Evolutionary conservation across 2,329 filamentous ascomycete genomes (phyloP).

Genomic region (Nigrospora oryzae): DNA sequence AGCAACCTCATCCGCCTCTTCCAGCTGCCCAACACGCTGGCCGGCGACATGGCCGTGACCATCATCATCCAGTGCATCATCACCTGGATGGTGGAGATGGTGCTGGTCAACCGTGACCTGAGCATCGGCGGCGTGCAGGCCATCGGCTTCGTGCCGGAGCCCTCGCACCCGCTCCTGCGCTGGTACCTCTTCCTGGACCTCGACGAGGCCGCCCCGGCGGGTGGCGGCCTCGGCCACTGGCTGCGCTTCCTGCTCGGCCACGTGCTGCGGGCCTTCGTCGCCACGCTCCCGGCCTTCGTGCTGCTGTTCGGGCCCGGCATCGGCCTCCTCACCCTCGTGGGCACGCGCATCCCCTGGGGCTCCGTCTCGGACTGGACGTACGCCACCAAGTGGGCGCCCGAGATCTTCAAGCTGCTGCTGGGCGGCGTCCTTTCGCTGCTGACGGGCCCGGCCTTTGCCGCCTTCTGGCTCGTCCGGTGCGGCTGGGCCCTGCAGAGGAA

Average conservation of each 20-base stretch:
- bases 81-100: constrained; percentile 41
- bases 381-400: constrained; percentile 31
- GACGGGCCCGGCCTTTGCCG: constrained; percentile 37
- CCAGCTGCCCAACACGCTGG: constrained; percentile 40
- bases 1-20: constrained; percentile 36
- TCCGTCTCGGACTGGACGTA: constrained; percentile 35
- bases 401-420: constrained; percentile 40
- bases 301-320: constrained; percentile 34
- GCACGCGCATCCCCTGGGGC: constrained; percentile 24
- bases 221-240: constrained; percentile 20
- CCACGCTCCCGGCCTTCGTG: constrained; percentile 28
- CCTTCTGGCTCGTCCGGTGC: constrained; percentile 41
- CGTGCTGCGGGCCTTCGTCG: constrained; percentile 23
- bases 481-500: constrained; percentile 31
- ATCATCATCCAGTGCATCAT: constrained; percentile 39
- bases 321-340: constrained; percentile 31
- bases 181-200: constrained; percentile 36
- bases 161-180: constrained; percentile 21
- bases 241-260: constrained; percentile 25
- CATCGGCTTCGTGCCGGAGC: constrained; percentile 33
- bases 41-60: constrained; percentile 41
- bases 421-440: constrained; percentile 36
- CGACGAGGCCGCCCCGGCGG: constrained; percentile 13
- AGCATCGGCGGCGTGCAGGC: constrained; percentile 33
- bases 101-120: constrained; percentile 39